Evolutionary conservation across 352 stramenopile genomes (phyloP), one percentile per base, ranked within the genome.

Genomic region (Stramenopiles sp.): DNA sequence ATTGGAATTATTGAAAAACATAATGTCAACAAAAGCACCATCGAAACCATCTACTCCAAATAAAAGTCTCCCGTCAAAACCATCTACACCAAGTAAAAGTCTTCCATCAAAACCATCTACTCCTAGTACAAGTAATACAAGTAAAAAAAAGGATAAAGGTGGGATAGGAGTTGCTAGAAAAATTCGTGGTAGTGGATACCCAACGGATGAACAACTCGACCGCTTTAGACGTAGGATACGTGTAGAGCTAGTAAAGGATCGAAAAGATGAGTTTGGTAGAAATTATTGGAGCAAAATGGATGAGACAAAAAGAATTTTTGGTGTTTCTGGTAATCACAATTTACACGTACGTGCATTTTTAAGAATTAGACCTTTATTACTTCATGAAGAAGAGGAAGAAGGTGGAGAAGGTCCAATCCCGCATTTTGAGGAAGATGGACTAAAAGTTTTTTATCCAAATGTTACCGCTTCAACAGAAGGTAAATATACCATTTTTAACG

Each of bases 341-440:
- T 69, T 69, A 69, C 53, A 69, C 53, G 53, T 69, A 20, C 53
- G 53, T 20, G 53, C 53, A 69, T 20, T 69, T 20, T 69, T 20
- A 20, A 69, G 53, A 69, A 23, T 69, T 69, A 20, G 53, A 20
- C 53, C 53, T 69, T 27, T 69, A 20, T 69, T 69, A 69, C 27
- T 20, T 20, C 20, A 69, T 23, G 53, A 69, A 69, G 53, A 69
- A 69, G 53, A 69, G 27, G 53, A 27, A 20, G 53, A 69, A 69
- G 53, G 27, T 23, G 53, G 53, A 20, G 53, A 69, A 27, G 53
- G 53, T 20, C 20, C 20, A 27, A 69, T 69, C 53, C 53, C 53
- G 53, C 53, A 69, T 69, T 69, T 69, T 27, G 53, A 69, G 20
- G 53, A 69, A 69, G 53, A 69, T 69, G 53, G 53, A 69, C 53